phyloP scores from a whole-genome alignment of 2,329 filamentous ascomycete genomes.

The Paramyrothecium roridum region DNA sequence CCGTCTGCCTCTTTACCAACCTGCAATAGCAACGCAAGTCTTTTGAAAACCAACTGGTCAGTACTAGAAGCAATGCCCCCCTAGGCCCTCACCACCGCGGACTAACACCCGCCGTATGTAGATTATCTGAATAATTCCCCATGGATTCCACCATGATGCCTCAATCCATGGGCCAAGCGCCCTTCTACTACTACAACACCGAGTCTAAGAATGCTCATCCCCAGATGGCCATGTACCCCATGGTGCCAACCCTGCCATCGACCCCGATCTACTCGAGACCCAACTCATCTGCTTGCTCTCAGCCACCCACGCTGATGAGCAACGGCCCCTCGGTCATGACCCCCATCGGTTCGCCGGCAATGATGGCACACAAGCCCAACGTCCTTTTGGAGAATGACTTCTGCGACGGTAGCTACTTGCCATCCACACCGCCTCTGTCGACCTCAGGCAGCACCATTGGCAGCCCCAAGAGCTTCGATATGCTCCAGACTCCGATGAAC shows the following conservation, averaged over 20 bases:
- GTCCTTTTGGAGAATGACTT: slow-evolving; percentile 79
- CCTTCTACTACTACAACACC: slow-evolving; percentile 86
- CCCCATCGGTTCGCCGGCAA: slow-evolving; percentile 71
- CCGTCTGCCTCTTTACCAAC: slow-evolving; percentile 5
- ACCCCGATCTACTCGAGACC: slow-evolving; percentile 65
- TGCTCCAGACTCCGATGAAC: slow-evolving; percentile 80
- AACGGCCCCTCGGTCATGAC: slow-evolving; percentile 64
- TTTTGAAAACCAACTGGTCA: neutral
- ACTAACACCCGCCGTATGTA: neutral
- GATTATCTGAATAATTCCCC: slow-evolving; percentile 22
- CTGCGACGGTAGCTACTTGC: slow-evolving; percentile 68
- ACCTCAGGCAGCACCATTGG: slow-evolving; percentile 80
- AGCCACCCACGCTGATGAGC: slow-evolving; percentile 54
- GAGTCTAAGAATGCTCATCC: slow-evolving; percentile 67
- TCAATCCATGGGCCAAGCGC: slow-evolving; percentile 65
- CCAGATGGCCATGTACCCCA: slow-evolving; percentile 50
- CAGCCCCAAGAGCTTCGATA: slow-evolving; percentile 76
- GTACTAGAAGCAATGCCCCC: neutral
- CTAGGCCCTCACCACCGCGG: neutral
- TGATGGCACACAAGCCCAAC: slow-evolving; percentile 70
- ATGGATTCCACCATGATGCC: slow-evolving; percentile 65
- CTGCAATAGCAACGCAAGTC: slow-evolving; percentile 15
- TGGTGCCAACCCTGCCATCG: slow-evolving; percentile 56
- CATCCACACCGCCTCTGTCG: slow-evolving; percentile 83
- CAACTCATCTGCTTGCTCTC: slow-evolving; percentile 62